A percentile compares a stretch with the other conserved stretches of the same genome.
phyloP scores from a whole-genome alignment of 2,329 filamentous ascomycete genomes.

The Bimuria novae-zelandiae region DNA sequence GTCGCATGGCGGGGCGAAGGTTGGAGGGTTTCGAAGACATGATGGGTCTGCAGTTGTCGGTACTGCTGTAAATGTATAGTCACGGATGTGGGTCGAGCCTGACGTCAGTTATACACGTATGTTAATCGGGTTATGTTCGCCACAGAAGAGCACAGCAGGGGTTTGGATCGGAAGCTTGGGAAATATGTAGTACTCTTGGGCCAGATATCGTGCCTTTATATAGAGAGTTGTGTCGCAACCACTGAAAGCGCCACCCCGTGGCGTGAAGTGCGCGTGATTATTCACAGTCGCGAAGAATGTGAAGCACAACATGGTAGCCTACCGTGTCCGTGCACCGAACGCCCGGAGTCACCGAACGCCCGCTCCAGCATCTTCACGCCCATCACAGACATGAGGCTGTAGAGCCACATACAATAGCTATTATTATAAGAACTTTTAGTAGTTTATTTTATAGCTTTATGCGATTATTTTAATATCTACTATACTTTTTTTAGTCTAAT shows the following conservation, averaged over 20 bases:
- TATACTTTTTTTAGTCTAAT: too few species aligned
- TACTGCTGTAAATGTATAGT: background rate
- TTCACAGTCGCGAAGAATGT: background rate
- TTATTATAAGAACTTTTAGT: too few species aligned
- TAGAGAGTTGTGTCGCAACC: background rate
- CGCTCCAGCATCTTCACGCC: too few species aligned
- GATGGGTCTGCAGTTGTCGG: background rate
- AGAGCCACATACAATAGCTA: too few species aligned
- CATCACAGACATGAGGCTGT: too few species aligned
- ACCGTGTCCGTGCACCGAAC: background rate
- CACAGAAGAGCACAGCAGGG: background rate
- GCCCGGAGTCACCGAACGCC: too few species aligned
- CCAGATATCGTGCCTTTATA: background rate
- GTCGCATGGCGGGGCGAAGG: constrained; percentile 19
- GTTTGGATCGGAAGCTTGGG: background rate
- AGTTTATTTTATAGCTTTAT: too few species aligned
- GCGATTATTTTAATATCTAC: too few species aligned
- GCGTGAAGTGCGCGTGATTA: constrained; percentile 1
- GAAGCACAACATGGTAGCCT: constrained; percentile 4
- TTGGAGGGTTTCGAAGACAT: background rate
- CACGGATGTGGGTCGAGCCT: background rate
- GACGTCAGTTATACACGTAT: constrained; percentile 7
- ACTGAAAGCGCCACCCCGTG: background rate
- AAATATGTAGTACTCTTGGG: background rate
- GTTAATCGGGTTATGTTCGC: background rate